Base-by-base conservation (phyloP, 2,329 filamentous ascomycete genomes). In the Xylariaceae sp. region DNA sequence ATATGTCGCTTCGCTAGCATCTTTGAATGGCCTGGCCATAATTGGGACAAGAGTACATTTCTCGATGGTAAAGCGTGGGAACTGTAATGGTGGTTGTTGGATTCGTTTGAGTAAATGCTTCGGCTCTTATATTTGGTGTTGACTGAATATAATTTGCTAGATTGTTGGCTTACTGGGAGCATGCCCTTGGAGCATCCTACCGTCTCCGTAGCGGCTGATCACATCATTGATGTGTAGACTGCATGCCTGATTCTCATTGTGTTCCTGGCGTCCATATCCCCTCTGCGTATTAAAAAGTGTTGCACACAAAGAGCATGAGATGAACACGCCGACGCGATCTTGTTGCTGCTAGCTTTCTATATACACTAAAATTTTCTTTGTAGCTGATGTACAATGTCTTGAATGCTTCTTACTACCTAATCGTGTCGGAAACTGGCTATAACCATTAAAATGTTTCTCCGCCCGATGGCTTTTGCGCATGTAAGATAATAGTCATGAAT, bases 401-500 rank as follows among this genome's bases (percentile, higher is more conserved):
- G n/a, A n/a, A n/a, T n/a, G n/a, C n/a, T n/a, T n/a, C n/a, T n/a
- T n/a, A n/a, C n/a, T n/a, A n/a, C n/a, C n/a, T n/a, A n/a, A n/a
- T n/a, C n/a, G n/a, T n/a, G n/a, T n/a, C n/a, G n/a, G n/a, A n/a
- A n/a, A n/a, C n/a, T n/a, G n/a, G n/a, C n/a, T n/a, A n/a, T n/a
- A n/a, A n/a, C n/a, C n/a, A n/a, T n/a, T n/a, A n/a, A n/a, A n/a
- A n/a, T n/a, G n/a, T n/a, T n/a, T n/a, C n/a, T 42, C 24, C 26
- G 21, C 41, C 39, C 35, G 40, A 42, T 27, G 16, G 43, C 50
- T 16, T 37, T 13, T 36, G 23, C 36, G 42, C 27, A 43, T 42
- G 41, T 53, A 44, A 37, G 55, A 48, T 35, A 37, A 33, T 30
- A 15, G 39, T 45, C 36, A 45, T 40, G 20, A 53, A 46, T 49